Conservation (phyloP, 768 basidiomycete genomes). For the Agrocybe praecox region DNA sequence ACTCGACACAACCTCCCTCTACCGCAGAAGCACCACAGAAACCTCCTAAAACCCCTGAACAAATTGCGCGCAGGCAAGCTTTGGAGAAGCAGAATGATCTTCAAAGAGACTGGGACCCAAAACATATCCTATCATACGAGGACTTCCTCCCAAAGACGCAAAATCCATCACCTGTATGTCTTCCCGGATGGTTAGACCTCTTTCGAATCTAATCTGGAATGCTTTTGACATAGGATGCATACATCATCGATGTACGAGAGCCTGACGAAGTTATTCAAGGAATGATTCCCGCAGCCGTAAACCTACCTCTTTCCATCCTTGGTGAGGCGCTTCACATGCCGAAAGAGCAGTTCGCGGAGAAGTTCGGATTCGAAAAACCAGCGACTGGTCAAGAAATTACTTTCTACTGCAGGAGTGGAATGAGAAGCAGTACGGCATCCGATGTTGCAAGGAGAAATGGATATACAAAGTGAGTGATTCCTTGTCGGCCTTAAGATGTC, state of each 20-base stretch:
- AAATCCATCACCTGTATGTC: slow-evolving; percentile 66
- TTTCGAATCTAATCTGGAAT: neutral
- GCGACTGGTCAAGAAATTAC: slow-evolving; percentile 70
- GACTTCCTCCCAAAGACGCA: slow-evolving; percentile 80
- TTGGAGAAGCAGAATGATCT: slow-evolving; percentile 39
- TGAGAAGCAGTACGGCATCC: slow-evolving; percentile 77
- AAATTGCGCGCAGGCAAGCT: slow-evolving; percentile 33
- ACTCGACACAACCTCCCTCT: slow-evolving; percentile 31
- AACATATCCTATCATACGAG: slow-evolving; percentile 67
- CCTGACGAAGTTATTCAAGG: slow-evolving; percentile 90
- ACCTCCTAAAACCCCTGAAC: slow-evolving; percentile 29
- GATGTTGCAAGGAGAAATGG: slow-evolving; percentile 84
- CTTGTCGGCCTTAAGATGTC: neutral
- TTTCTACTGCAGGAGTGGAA: slow-evolving; percentile 92
- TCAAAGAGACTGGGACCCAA: slow-evolving; percentile 78
- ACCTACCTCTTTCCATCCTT: slow-evolving; percentile 83
- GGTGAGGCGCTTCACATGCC: slow-evolving; percentile 62
- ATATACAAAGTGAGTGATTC: slow-evolving; percentile 65
- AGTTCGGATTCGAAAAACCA: slow-evolving; percentile 78
- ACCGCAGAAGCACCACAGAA: slow-evolving; percentile 13
- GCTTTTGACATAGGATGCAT: slow-evolving; percentile 52
- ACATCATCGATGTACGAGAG: slow-evolving; percentile 90
- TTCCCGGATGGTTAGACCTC: neutral
- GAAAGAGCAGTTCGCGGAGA: slow-evolving; percentile 57
- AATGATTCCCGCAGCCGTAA: slow-evolving; percentile 90